Evolutionary conservation across 1,284 basidiomycete species (phyloP).

Genomic region (Microbotryomycetes sp.): DNA sequence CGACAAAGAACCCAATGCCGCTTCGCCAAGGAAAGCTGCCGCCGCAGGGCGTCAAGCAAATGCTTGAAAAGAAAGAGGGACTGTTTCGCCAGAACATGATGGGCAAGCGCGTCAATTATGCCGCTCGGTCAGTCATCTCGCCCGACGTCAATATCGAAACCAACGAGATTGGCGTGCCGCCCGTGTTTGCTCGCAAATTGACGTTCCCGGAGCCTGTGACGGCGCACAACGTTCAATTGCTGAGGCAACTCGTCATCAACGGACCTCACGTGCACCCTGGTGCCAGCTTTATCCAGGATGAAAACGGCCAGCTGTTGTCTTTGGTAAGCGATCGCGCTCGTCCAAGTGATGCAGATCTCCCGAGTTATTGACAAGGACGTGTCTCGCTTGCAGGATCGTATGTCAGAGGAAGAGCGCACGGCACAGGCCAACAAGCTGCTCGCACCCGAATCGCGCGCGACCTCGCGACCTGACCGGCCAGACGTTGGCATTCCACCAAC

Average conservation of each 20-base stretch:
- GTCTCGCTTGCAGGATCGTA: slow-evolving; percentile 57
- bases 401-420: slow-evolving; percentile 77
- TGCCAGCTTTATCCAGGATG: slow-evolving; percentile 88
- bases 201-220: slow-evolving; percentile 98
- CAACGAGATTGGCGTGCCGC: slow-evolving; percentile 96
- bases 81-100: slow-evolving; percentile 99
- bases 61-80: slow-evolving; percentile 97
- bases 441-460: slow-evolving; percentile 52
- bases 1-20: slow-evolving; percentile 84
- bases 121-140: slow-evolving; percentile 97
- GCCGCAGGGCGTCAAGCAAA: slow-evolving; percentile 90
- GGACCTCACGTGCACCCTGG: slow-evolving; percentile 88
- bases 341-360: background rate
- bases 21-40: slow-evolving; percentile 85
- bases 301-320: slow-evolving; percentile 80
- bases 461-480: slow-evolving; percentile 42
- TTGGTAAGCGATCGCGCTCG: slow-evolving; percentile 50
- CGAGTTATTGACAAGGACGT: background rate
- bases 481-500: slow-evolving; percentile 38
- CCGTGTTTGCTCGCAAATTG: slow-evolving; percentile 92
- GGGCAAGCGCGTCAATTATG: slow-evolving; percentile 99
- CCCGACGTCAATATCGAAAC: slow-evolving; percentile 99
- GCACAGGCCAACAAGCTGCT: slow-evolving; percentile 96
- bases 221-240: slow-evolving; percentile 75
- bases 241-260: slow-evolving; percentile 86